phyloP scores from a whole-genome alignment of 2,329 filamentous ascomycete species.

The Plectosphaerella cucumerina region DNA sequence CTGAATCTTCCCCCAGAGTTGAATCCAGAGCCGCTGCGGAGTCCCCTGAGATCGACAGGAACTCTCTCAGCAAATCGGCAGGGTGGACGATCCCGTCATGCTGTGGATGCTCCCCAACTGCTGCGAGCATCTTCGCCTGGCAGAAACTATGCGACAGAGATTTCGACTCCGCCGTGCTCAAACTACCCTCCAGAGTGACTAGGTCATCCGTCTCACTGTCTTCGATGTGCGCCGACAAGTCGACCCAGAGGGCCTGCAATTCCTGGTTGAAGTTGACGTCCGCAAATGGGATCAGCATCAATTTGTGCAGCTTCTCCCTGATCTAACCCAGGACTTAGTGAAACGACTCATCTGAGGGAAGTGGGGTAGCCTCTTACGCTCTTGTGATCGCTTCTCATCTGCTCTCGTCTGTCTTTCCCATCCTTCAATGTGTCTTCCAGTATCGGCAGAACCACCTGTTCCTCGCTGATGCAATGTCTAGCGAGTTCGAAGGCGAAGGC shows the following conservation, averaged over 20 bases:
- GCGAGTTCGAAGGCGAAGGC: constrained; percentile 9
- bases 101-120: no score
- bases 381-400: constrained; percentile 2
- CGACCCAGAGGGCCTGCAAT: constrained; percentile 3
- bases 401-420: constrained; percentile 4
- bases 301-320: constrained; percentile 3
- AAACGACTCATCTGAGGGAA: not conserved
- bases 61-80: no score
- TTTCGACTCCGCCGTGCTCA: constrained; percentile 7
- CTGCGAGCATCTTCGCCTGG: no score
- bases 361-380: not conserved
- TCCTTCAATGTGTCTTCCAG: constrained; percentile 4
- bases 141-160: not conserved
- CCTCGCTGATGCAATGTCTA: constrained; percentile 9
- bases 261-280: constrained; percentile 5
- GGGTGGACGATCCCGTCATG: no score
- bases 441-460: constrained; percentile 5
- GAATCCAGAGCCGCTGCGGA: no score
- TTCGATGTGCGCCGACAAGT: constrained; percentile 6
- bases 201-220: constrained; percentile 8
- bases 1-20: no score
- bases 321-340: no score
- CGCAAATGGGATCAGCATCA: constrained; percentile 1
- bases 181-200: constrained; percentile 6
- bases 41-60: no score